Base-by-base conservation (phyloP, 2,329 filamentous ascomycete species). In the Thielaviopsis euricoi region DNA sequence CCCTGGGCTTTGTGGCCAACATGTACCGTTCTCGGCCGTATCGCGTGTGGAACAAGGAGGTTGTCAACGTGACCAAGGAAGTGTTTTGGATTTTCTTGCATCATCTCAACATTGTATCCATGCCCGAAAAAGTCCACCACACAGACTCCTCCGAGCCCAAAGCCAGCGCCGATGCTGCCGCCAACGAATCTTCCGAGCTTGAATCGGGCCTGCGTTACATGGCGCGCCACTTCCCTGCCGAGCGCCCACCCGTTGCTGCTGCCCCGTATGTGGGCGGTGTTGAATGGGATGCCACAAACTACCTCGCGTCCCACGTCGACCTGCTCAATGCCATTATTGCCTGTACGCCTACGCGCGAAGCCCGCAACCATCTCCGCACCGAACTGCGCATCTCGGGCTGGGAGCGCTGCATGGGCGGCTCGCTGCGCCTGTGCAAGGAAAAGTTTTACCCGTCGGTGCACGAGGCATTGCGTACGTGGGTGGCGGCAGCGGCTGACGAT, bases 21-120 rank as follows among this genome's bases (percentile, higher is more conserved):
- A 97, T 97, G 82, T 85, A 87, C 64, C 83, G 85, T 40, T 81
- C 89, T 54, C 81, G 91, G 0, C 91, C 91, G 0, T 98, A 96
- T 69, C 86, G 89, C 37, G 80, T 95, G 2, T 98, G 91, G 91
- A 89, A 85, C 71, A 93, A 90, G 69, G 93, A 98, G 71, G 82
- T 91, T 19, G 84, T 85, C 60, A 90, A 87, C 65, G 91, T 97
- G 53, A 95, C 90, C 49, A 96, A 96, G 70, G 91, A 98, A 69
- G 91, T 97, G 26, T 98, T 98, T 68, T 98, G 91, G 91, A 97
- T 97, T 67, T 98, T 97, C 73, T 77, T 97, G 57, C 91, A 97
- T 70, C 87, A 95, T 64, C 76, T 95, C 59, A 97, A 97, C 65
- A 84, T 96, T 52, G 79, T 97, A 43, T 78, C 88, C 22, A 70